These are phyloP conservation scores for Ascochyta pisi DNA, from an alignment of 2,329 filamentous ascomycete species.

Conservation along the genomic window DNA sequence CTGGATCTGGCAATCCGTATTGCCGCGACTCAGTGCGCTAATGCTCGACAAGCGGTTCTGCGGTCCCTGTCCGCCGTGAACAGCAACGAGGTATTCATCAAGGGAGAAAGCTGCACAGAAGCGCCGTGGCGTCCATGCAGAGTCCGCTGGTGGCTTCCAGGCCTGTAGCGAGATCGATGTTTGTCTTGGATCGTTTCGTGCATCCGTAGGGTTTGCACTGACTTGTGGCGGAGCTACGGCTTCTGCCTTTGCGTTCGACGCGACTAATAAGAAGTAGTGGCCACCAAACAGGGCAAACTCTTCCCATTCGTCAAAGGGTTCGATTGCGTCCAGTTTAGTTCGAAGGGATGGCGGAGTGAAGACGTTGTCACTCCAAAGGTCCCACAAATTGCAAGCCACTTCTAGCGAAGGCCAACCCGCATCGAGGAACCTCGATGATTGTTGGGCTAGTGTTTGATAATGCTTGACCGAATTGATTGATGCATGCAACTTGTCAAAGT, in stretches of 20 bases:
- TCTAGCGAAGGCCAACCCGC: slow-evolving; percentile 72
- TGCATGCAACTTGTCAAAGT: slow-evolving; percentile 82
- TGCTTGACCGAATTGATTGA: slow-evolving; percentile 75
- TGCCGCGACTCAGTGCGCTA: slow-evolving; percentile 41
- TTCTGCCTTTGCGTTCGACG: slow-evolving; percentile 54
- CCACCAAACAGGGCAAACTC: slow-evolving; percentile 85
- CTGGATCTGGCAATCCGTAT: slow-evolving; percentile 21
- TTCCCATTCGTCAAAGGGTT: slow-evolving; percentile 96
- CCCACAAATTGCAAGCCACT: slow-evolving; percentile 74
- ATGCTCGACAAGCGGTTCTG: slow-evolving; percentile 58
- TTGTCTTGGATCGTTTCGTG: background rate
- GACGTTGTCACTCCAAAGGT: slow-evolving; percentile 74
- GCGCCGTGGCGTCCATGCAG: slow-evolving; percentile 41
- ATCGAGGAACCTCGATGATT: slow-evolving; percentile 70
- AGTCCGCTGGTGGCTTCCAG: slow-evolving; percentile 17
- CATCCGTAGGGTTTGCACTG: background rate
- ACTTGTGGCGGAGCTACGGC: slow-evolving; percentile 8
- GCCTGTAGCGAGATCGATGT: slow-evolving; percentile 25
- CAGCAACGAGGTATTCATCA: slow-evolving; percentile 40
- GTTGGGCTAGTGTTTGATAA: slow-evolving; percentile 72
- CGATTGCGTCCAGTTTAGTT: slow-evolving; percentile 69
- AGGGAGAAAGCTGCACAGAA: slow-evolving; percentile 50
- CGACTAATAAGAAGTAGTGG: slow-evolving; percentile 82
- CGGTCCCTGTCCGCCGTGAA: slow-evolving; percentile 55
- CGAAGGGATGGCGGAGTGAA: slow-evolving; percentile 71